Evolutionary conservation across 1,139 yeast species (phyloP).

Genomic region (Kazachstania sp.): DNA sequence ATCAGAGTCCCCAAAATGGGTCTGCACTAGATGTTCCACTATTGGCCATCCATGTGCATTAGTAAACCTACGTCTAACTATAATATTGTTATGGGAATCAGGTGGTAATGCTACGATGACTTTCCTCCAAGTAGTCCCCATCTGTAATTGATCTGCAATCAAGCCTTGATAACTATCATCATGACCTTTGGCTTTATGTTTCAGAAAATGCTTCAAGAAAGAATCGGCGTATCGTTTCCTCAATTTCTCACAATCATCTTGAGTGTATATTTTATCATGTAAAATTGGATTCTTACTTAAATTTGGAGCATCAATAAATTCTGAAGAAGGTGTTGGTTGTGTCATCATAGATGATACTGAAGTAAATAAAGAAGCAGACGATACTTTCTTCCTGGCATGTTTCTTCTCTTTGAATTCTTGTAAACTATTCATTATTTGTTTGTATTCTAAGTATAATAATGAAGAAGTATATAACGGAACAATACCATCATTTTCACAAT

Average conservation of each 20-base stretch:
- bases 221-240: constrained; percentile 1
- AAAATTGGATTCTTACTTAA: constrained; percentile 43
- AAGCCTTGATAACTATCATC: constrained; percentile 46
- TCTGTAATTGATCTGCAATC: constrained; percentile 84
- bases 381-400: constrained; percentile 27
- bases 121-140: constrained; percentile 78
- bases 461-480: constrained; percentile 89
- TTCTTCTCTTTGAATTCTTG: constrained; percentile 20
- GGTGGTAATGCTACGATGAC: constrained; percentile 79
- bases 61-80: constrained; percentile 79
- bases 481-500: constrained; percentile 62
- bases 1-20: constrained; percentile 41
- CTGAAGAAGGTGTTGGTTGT: constrained; percentile 68
- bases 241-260: constrained; percentile 36
- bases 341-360: constrained; percentile 63
- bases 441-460: constrained; percentile 63
- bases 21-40: constrained; percentile 64
- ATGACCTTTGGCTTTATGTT: constrained; percentile 32
- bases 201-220: constrained; percentile 5
- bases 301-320: constrained; percentile 53
- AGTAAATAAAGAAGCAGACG: constrained; percentile 63
- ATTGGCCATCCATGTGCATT: constrained; percentile 98
- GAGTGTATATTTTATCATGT: constrained; percentile 68
- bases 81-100: constrained; percentile 91
- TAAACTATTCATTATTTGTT: constrained; percentile 33